These are phyloP conservation scores for Puccinia sorghi DNA, from an alignment of 1,284 basidiomycete species.

Conservation along the genomic window DNA sequence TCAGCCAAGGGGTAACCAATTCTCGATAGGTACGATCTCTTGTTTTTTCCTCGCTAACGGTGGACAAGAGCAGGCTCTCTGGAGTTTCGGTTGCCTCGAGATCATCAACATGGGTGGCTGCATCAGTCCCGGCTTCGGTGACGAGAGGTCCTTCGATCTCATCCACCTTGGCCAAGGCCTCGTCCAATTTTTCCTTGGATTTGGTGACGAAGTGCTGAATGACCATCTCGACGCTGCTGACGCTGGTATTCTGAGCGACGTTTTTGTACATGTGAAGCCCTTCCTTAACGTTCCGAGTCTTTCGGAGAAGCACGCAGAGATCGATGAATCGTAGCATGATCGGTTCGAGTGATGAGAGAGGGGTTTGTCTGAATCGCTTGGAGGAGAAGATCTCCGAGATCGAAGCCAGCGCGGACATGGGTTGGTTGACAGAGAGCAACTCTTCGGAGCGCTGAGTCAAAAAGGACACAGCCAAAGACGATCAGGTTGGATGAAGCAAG, in stretches of 20 bases:
- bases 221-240: slow-evolving; percentile 87
- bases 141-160: slow-evolving; percentile 61
- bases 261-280: slow-evolving; percentile 76
- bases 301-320: slow-evolving; percentile 92
- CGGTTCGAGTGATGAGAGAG: slow-evolving; percentile 84
- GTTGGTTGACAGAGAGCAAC: slow-evolving; percentile 84
- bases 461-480: background rate
- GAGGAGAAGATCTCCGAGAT: slow-evolving; percentile 88
- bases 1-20: slow-evolving; percentile 94
- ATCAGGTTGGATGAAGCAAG: slow-evolving; percentile 24
- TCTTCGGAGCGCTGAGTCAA: slow-evolving; percentile 71
- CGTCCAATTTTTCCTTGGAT: slow-evolving; percentile 81
- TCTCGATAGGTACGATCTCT: slow-evolving; percentile 94
- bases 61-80: slow-evolving; percentile 82
- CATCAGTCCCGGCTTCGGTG: slow-evolving; percentile 64
- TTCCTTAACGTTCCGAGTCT: slow-evolving; percentile 89
- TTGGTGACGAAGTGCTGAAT: slow-evolving; percentile 85
- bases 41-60: slow-evolving; percentile 85
- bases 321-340: slow-evolving; percentile 88
- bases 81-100: slow-evolving; percentile 86
- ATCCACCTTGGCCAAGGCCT: slow-evolving; percentile 65
- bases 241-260: slow-evolving; percentile 91
- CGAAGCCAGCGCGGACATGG: slow-evolving; percentile 81
- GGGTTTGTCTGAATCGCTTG: slow-evolving; percentile 91
- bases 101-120: slow-evolving; percentile 67